Conservation (phyloP, 179 eudicot genomes). For the Beta lomatogona region DNA sequence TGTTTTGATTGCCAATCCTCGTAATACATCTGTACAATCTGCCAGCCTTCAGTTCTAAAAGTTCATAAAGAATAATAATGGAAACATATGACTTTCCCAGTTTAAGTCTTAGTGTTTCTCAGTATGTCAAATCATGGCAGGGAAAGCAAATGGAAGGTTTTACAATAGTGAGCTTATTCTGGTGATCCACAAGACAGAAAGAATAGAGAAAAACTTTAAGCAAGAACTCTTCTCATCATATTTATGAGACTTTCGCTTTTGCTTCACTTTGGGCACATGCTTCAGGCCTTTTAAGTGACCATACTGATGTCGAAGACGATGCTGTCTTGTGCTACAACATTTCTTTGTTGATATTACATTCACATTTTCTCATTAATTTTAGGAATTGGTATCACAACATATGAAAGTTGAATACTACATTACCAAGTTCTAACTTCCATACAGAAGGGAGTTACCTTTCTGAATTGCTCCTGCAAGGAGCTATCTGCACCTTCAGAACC, state of each 20-base stretch:
- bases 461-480: constrained; percentile 92
- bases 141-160: neutral
- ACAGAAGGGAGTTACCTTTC: constrained; percentile 51
- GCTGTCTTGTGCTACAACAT: neutral
- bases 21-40: neutral
- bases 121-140: neutral
- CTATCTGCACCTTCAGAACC: constrained; percentile 99
- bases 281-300: neutral
- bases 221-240: neutral
- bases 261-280: neutral
- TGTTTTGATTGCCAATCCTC: neutral
- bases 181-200: neutral
- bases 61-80: neutral
- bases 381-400: neutral
- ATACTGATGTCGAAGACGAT: neutral
- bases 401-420: neutral
- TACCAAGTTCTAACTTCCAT: neutral
- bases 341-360: neutral
- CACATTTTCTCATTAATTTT: neutral
- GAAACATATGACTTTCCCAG: neutral
- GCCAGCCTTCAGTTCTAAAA: neutral
- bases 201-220: neutral
- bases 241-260: neutral
- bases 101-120: neutral
- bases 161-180: neutral